Evolutionary conservation across 805 yeast species (phyloP).

Genomic region (Zygosaccharomyces bisporus): DNA sequence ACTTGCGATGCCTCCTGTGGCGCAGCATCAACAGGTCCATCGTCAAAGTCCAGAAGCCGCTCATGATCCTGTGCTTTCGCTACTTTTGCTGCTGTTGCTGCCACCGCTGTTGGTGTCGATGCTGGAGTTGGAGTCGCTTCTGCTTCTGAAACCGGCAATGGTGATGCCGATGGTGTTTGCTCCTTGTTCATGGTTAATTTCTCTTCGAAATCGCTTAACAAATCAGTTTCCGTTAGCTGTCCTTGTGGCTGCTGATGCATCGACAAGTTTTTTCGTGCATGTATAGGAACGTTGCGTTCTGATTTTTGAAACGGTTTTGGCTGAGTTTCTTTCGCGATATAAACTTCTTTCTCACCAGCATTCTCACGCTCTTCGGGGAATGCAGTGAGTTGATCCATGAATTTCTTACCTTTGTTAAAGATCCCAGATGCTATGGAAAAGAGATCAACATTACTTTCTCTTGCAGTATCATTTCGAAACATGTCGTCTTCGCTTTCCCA

Average conservation of each 20-base stretch:
- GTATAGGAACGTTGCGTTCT: not conserved
- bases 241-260: not conserved
- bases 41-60: conserved; percentile 22
- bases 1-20: not conserved
- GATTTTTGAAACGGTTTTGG: not conserved
- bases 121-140: no score
- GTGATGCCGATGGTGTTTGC: not conserved
- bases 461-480: conserved; percentile 6
- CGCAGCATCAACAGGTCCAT: not conserved
- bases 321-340: not conserved
- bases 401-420: conserved; percentile 33
- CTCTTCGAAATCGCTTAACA: conserved; percentile 14
- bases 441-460: conserved; percentile 10
- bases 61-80: conserved; percentile 8
- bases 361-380: conserved; percentile 26
- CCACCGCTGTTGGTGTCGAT: no score
- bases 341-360: conserved; percentile 1
- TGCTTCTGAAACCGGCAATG: not conserved
- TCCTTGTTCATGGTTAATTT: not conserved
- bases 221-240: conserved; percentile 9
- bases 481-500: not conserved
- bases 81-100: conserved; percentile 7
- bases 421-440: conserved; percentile 30
- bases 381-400: conserved; percentile 27
- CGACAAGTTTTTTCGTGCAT: not conserved